Conservation (phyloP, 768 basidiomycete species). For the Lyophyllum atratum region DNA sequence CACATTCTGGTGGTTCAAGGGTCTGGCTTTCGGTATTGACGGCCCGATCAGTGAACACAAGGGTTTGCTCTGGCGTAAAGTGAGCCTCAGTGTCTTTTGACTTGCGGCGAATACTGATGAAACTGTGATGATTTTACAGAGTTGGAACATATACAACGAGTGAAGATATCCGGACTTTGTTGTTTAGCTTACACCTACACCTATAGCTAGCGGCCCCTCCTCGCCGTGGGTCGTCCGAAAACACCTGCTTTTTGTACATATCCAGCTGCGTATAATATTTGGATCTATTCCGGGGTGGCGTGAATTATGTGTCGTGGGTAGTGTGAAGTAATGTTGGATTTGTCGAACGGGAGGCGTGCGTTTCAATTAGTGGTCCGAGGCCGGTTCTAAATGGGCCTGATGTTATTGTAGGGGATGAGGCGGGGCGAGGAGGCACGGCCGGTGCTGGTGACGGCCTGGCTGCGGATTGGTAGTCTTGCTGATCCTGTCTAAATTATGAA, state of each 20-base stretch:
- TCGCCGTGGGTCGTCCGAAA: neutral
- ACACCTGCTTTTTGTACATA: slow-evolving; percentile 5
- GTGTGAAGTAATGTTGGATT: neutral
- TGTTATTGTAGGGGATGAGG: neutral
- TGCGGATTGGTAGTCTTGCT: neutral
- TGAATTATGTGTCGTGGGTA: neutral
- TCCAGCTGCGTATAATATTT: slow-evolving; percentile 20
- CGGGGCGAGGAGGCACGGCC: neutral
- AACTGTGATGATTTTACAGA: slow-evolving; percentile 15
- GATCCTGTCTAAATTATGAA: neutral
- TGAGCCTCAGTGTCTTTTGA: slow-evolving; percentile 24
- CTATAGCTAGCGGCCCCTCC: neutral
- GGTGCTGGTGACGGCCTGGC: too few species aligned
- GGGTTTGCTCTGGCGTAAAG: slow-evolving; percentile 80
- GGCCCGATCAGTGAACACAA: slow-evolving; percentile 81
- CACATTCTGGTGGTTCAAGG: slow-evolving; percentile 96
- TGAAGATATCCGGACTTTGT: slow-evolving; percentile 4
- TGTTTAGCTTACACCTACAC: neutral
- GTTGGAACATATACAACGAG: slow-evolving; percentile 32
- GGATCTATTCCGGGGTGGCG: slow-evolving; percentile 11
- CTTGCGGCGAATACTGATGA: neutral
- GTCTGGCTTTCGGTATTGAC: slow-evolving; percentile 87
- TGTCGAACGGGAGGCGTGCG: neutral
- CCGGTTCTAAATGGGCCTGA: neutral
- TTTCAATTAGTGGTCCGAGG: too few species aligned